Evolutionary conservation across 2,329 filamentous ascomycete species (phyloP), one percentile per base, ranked within the genome.

Genomic region (Gyromitra esculenta): DNA sequence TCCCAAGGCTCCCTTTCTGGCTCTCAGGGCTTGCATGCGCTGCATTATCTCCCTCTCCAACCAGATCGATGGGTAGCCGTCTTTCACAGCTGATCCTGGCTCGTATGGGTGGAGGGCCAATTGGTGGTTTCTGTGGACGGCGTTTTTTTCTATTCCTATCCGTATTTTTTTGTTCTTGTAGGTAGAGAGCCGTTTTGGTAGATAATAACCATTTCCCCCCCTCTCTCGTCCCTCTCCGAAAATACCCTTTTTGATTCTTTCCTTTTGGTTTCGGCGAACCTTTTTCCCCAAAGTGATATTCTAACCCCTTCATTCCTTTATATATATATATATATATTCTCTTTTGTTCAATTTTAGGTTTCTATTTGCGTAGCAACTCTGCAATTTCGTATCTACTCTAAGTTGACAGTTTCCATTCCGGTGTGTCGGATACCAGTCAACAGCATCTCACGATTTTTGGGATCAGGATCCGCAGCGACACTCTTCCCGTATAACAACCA

Each of bases 1-100:
- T 31, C 70, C 54, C 71, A 74, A 73, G 70, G 70, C 75, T 75
- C 75, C 73, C 69, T 73, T 73, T 76, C 25, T 75, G 73, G 67
- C 50, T 64, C 60, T 21, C 50, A 69, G 59, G 75, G 59, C 65
- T 63, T 74, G 57, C 64, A 69, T 75, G 48, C 35, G 35, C 73
- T 65, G 31, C 75, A 77, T 77, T 70, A 65, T 56, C 71, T 68
- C 41, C 62, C 43, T 73, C 74, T 57, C 75, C 75, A 77, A 77
- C 75, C 75, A 77, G 52, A 70, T 75, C 43, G 50, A 77, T 75
- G 75, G 75, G 75, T 74, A 70, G 56, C 57, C 45, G 52, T 60
- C 35, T 69, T 54, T 25, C 64, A 66, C 52, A 75, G 48, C 59
- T 75, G 64, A 77, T 41, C 75, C 75, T 75, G 43, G 64, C 65